Evolutionary conservation across 2,329 filamentous ascomycete species (phyloP), one percentile per base, ranked within the genome.

Genomic region (Aspergillus sp.): DNA sequence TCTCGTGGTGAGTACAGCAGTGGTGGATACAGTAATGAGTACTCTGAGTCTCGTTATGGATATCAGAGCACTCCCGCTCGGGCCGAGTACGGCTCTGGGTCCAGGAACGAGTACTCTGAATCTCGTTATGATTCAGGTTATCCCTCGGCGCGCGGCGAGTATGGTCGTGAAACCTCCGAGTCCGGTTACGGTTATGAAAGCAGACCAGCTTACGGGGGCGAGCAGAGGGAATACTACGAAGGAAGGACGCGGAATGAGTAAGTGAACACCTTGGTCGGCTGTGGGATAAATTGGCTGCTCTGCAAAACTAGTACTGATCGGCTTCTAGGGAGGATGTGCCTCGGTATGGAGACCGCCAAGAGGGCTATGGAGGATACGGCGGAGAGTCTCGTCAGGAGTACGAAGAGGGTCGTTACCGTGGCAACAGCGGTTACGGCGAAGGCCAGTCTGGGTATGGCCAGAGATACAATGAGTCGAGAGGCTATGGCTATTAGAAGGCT

Each of bases 391-490:
- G 42, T 24, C 53, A 55, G 33, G 60, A 60, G 22, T 52, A 56
- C 42, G 57, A 58, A 45, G 54, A 53, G 14, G 49, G 59, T 24
- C 53, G 59, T 43, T 60, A 62, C n/a, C 49, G 53, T 10, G 52
- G 56, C 16, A 58, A 56, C 17, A 55, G 57, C 47, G 60, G 60
- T 16, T 62, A 62, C 48, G 54, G 48, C 16, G 62, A 67, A 42
- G 50, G 58, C 45, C 57, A 50, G 26, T 54, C 59, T 52, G 61
- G 52, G 36, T 47, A 60, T 45, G 60, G 62, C 41, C 54, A 62
- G 45, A 58, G 61, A 36, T 55, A 52, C 24, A 46, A 56, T 42
- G 49, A 55, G 17, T 45, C 60, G 16, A 59, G 60, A 45, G 47
- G 47, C 13, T 65, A 65, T 35, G 53, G 51, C 20, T 65, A 63